Evolutionary conservation across 208 protist species (phyloP).

Genomic region (Strigomonas culicis): DNA sequence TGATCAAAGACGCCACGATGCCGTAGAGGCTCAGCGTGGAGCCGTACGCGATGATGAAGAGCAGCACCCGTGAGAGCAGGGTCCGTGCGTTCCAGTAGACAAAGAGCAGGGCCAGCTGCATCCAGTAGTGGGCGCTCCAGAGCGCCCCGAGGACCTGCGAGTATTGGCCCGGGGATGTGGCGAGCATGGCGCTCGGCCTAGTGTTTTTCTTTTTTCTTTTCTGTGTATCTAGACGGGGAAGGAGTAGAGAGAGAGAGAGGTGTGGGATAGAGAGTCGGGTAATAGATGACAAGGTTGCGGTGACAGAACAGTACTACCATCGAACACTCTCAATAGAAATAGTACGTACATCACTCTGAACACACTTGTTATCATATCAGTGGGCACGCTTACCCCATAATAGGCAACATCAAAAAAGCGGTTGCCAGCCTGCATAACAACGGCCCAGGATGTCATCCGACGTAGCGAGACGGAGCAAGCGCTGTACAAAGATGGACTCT

Average conservation of each 20-base stretch:
- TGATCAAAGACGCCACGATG: neutral
- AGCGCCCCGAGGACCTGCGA: neutral
- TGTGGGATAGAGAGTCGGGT: neutral
- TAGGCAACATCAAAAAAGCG: slow-evolving; percentile 34
- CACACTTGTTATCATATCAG: no score
- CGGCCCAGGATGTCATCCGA: slow-evolving; percentile 80
- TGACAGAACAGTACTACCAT: no score
- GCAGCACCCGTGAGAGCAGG: neutral
- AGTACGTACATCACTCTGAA: no score
- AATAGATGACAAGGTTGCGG: neutral
- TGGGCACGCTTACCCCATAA: no score
- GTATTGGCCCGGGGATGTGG: neutral
- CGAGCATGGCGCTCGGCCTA: neutral
- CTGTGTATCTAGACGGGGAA: neutral
- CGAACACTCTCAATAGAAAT: no score
- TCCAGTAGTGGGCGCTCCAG: neutral
- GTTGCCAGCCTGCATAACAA: slow-evolving; percentile 41
- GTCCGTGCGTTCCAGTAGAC: slow-evolving; percentile 4
- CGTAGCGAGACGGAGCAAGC: slow-evolving; percentile 81
- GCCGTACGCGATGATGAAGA: slow-evolving; percentile 2
- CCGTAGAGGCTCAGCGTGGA: neutral
- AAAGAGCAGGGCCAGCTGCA: neutral
- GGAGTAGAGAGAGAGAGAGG: neutral
- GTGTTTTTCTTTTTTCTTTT: neutral
- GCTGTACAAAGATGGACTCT: slow-evolving; percentile 38